Evolutionary conservation across 768 basidiomycete species (phyloP).

Genomic region (Amanita pseudoporphyria): DNA sequence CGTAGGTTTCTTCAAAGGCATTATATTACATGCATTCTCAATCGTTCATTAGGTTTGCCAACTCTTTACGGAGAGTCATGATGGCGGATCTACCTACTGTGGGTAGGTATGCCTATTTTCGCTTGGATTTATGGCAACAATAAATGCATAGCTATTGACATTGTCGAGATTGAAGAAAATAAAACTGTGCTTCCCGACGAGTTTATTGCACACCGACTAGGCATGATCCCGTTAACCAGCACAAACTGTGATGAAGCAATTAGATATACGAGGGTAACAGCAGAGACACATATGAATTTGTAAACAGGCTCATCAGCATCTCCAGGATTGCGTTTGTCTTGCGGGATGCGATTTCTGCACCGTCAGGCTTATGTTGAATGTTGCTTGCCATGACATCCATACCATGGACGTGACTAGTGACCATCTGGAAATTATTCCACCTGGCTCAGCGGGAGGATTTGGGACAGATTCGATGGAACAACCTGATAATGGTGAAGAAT

Average conservation of each 20-base stretch:
- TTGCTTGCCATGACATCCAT: slow-evolving; percentile 58
- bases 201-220: slow-evolving; percentile 92
- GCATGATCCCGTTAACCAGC: slow-evolving; percentile 87
- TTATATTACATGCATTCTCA: neutral
- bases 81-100: slow-evolving; percentile 97
- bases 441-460: slow-evolving; percentile 16
- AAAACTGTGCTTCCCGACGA: slow-evolving; percentile 94
- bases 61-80: slow-evolving; percentile 87
- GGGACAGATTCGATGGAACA: slow-evolving; percentile 22
- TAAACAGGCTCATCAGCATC: slow-evolving; percentile 4
- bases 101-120: slow-evolving; percentile 42
- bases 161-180: slow-evolving; percentile 88
- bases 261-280: slow-evolving; percentile 55
- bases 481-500: slow-evolving; percentile 50
- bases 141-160: slow-evolving; percentile 72
- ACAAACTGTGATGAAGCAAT: slow-evolving; percentile 85
- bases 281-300: slow-evolving; percentile 13
- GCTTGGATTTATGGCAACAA: slow-evolving; percentile 5
- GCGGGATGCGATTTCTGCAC: slow-evolving; percentile 82
- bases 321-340: slow-evolving; percentile 86
- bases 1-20: slow-evolving; percentile 42
- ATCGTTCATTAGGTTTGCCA: slow-evolving; percentile 61
- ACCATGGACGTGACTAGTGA: slow-evolving; percentile 85
- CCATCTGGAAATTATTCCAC: slow-evolving; percentile 59
- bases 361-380: slow-evolving; percentile 70